phyloP scores from a whole-genome alignment of 2,329 filamentous ascomycete species.

The Pseudohalonectria lignicola region DNA sequence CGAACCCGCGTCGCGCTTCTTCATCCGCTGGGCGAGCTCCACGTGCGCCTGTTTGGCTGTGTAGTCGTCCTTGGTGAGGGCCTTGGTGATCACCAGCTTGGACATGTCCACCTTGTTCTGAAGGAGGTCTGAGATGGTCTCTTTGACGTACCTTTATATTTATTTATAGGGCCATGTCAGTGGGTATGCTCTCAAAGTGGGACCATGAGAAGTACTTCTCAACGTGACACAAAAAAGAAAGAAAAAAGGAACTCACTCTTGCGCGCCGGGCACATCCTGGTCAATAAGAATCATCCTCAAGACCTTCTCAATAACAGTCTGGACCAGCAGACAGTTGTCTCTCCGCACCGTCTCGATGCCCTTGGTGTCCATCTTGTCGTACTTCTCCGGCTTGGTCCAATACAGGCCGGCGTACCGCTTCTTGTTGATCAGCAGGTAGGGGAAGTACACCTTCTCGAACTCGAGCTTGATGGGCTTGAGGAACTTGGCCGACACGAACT shows the following conservation, averaged over 20 bases:
- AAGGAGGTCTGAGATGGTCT: constrained; percentile 85
- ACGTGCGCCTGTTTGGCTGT: constrained; percentile 90
- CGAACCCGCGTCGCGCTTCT: constrained; percentile 89
- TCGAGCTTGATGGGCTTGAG: constrained; percentile 96
- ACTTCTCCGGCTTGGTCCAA: constrained; percentile 90
- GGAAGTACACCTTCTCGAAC: constrained; percentile 98
- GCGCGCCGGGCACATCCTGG: constrained; percentile 76
- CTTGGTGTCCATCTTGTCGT: constrained; percentile 99
- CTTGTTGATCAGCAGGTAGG: constrained; percentile 98
- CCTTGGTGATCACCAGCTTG: constrained; percentile 97
- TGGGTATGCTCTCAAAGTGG: too few species aligned
- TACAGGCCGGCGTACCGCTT: constrained; percentile 97
- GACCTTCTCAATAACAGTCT: constrained; percentile 95
- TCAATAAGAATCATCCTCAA: constrained; percentile 93
- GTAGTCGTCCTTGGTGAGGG: constrained; percentile 83
- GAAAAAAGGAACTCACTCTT: constrained; percentile 57
- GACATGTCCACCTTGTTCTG: constrained; percentile 99
- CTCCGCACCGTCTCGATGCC: constrained; percentile 96
- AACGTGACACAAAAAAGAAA: too few species aligned
- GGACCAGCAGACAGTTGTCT: constrained; percentile 92
- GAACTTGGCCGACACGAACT: constrained; percentile 84
- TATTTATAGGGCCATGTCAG: too few species aligned
- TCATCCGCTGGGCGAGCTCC: constrained; percentile 91
- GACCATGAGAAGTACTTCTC: too few species aligned
- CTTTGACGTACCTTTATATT: constrained; percentile 85